phyloP scores from a whole-genome alignment of 2,329 filamentous ascomycete genomes.

The Hypoxylon sp. region DNA sequence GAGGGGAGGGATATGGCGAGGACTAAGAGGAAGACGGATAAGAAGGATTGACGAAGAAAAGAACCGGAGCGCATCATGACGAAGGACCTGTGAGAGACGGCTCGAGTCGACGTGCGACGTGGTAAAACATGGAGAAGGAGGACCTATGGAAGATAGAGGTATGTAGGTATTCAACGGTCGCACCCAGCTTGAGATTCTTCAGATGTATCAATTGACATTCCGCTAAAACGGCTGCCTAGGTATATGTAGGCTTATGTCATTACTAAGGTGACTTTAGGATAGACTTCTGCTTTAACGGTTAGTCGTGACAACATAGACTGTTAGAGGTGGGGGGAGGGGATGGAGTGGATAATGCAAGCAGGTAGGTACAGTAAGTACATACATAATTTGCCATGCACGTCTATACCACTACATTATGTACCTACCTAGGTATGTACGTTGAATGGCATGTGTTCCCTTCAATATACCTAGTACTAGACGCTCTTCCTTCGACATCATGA shows the following conservation, averaged over 20 bases:
- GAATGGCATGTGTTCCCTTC: too few species aligned
- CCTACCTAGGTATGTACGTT: constrained; percentile 3
- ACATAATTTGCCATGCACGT: not conserved
- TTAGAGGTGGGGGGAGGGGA: constrained; percentile 23
- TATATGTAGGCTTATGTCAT: not conserved
- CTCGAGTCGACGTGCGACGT: constrained; percentile 20
- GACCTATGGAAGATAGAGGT: constrained; percentile 3
- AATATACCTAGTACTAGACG: too few species aligned
- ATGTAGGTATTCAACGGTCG: not conserved
- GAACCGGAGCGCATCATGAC: constrained; percentile 30
- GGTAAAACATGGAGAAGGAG: constrained; percentile 25
- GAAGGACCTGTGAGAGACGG: constrained; percentile 3
- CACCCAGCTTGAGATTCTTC: constrained; percentile 7
- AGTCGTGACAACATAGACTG: constrained; percentile 6
- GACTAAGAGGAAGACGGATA: constrained; percentile 22
- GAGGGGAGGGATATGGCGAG: constrained; percentile 27
- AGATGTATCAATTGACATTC: constrained; percentile 3
- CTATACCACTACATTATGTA: constrained; percentile 2
- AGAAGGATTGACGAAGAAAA: constrained; percentile 18
- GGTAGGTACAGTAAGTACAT: constrained; percentile 6
- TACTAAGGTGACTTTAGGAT: constrained; percentile 9
- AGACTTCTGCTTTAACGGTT: constrained; percentile 8
- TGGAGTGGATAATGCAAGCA: constrained; percentile 14
- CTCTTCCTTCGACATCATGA: too few species aligned
- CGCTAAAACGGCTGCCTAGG: constrained; percentile 5